phyloP scores from a whole-genome alignment of 805 yeast genomes.

The Schwanniomyces polymorphus region DNA sequence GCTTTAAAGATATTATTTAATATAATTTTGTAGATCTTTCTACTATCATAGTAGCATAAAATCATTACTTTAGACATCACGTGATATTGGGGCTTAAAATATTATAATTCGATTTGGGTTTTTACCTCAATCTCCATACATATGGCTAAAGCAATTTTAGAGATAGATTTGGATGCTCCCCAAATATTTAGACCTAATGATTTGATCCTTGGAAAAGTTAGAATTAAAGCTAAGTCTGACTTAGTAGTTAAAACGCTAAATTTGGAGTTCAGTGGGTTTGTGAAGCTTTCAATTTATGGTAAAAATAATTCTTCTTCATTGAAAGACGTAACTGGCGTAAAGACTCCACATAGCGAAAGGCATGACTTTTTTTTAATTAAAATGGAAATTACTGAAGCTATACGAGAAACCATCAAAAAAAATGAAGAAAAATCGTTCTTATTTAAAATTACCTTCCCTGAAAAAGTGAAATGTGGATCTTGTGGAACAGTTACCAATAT shows the following conservation, averaged over 20 bases:
- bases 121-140: no score
- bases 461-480: background rate
- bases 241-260: background rate
- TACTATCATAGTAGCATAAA: no score
- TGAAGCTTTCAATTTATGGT: background rate
- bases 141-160: background rate
- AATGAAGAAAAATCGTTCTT: background rate
- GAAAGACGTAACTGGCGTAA: no score
- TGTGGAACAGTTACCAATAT: background rate
- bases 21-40: no score
- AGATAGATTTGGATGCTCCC: background rate
- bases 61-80: no score
- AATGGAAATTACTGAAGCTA: background rate
- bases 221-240: background rate
- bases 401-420: background rate
- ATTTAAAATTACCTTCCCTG: background rate
- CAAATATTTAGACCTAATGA: background rate
- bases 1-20: no score
- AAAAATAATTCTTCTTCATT: background rate
- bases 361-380: background rate
- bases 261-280: background rate
- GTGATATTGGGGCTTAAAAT: no score
- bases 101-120: no score
- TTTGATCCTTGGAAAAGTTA: background rate
- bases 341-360: background rate